These are phyloP conservation scores for Neonectria coccinea DNA, from an alignment of 2,329 filamentous ascomycete genomes.

Conservation along the genomic window DNA sequence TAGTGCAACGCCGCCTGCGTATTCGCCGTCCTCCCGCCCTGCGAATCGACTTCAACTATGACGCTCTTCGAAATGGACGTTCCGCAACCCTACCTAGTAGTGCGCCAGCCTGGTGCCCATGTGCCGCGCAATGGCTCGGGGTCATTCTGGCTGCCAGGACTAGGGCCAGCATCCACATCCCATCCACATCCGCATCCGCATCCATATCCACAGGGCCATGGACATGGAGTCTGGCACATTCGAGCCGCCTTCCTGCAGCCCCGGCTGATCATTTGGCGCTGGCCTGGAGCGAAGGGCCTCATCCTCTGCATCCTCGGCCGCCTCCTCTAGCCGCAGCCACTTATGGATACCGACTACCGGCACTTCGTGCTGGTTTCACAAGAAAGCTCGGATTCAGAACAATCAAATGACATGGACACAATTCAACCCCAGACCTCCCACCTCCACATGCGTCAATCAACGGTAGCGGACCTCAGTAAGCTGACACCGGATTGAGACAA, in stretches of 20 bases:
- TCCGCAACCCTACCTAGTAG: slow-evolving; percentile 1
- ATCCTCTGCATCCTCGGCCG: neutral
- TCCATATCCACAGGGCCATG: neutral
- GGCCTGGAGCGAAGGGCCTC: slow-evolving; percentile 10
- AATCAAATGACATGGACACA: neutral
- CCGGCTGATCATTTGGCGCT: neutral
- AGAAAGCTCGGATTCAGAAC: neutral
- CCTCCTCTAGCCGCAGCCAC: slow-evolving; percentile 10
- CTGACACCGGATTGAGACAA: slow-evolving; percentile 4
- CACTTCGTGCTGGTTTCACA: neutral
- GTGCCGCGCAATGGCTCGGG: slow-evolving; percentile 15
- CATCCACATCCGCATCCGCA: neutral
- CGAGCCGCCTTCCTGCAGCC: neutral
- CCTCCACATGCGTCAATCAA: neutral
- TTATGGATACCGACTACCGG: neutral
- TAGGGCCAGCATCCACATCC: slow-evolving; percentile 1
- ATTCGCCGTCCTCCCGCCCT: neutral
- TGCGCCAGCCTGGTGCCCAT: neutral
- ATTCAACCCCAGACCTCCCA: neutral
- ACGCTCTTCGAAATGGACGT: slow-evolving; percentile 17
- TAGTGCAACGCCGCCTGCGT: neutral
- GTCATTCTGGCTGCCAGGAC: slow-evolving; percentile 3
- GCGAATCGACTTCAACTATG: slow-evolving; percentile 20
- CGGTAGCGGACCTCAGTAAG: slow-evolving; percentile 17
- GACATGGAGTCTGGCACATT: neutral